Base-by-base conservation (phyloP, 1,284 basidiomycete genomes). In the Pyrrhoderma lamaoense region DNA sequence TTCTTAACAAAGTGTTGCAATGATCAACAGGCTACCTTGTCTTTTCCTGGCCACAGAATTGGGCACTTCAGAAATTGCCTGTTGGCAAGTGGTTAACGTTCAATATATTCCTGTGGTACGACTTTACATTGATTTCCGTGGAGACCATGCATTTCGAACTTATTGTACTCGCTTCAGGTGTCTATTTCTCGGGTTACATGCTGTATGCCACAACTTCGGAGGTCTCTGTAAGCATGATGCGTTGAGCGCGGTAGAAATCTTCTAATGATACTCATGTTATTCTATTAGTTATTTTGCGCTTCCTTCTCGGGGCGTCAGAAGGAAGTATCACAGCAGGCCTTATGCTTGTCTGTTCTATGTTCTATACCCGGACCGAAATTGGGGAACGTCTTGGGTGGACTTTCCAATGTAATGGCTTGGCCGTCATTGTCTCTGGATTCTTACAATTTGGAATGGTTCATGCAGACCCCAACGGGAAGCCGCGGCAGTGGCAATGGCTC, bases 301-400 rank as follows among this genome's bases (percentile, higher is more conserved):
- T 69, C 50, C 53, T 69, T 4, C 57, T 67, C 13, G 67, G 67
- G 8, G 59, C 60, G 19, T 60, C 59, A 14, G 67, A 69, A 35
- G 61, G 62, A 5, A 63, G 61, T 34, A 62, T 66, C 42, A 62
- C 61, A 1, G 51, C 59, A 5, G 56, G 63, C 9, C 56, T 67
- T 16, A 65, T 67, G 61, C 57, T 63, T 8, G 56, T 64, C 34
- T 60, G 62, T 21, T 58, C 57, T 23, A 64, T 62, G 55, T 66
- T 62, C 53, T 67, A 66, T 52, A 64, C 59, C 1, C 62, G 62
- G 23, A 54, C 58, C 5, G 65, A 68, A 52, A 67, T 67, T 42
- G 61, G 60, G 2, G 58, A 62, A 40, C 61, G 67, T 11, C 56
- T 67, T 16, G 64, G 63, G 8, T 62, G 61, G 51, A 55, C 51